Evolutionary conservation across 345 rosid species (phyloP), one percentile per base, ranked within the genome.

Genomic region (Euphorbia tirucalli): DNA sequence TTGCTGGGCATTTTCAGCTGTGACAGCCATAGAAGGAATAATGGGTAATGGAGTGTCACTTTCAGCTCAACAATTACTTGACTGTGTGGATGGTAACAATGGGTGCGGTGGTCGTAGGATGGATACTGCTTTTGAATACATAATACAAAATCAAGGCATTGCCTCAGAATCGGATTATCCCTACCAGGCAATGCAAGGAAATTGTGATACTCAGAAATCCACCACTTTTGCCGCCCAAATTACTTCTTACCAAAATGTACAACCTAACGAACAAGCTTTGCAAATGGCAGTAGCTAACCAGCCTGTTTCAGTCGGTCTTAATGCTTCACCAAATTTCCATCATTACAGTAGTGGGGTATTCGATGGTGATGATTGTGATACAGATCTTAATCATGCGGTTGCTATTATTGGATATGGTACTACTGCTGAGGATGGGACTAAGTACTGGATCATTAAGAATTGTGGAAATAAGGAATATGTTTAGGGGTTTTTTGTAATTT

Each of bases 381-480:
- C 31, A 49, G 0, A 8, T 11, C 15, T 61, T 14, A 64, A 54
- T 46, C 71, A 73, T 28, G 70, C 48, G 19, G 77, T 76, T 44
- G 68, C 73, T 13, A 15, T 25, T 1, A 59, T 75, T 21, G 75
- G 79, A 5, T 74, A 82, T 31, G 83, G 79, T 10, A 64, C 65
- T n/a, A n/a, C n/a, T 19, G 50, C 46, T 63, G 61, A 67, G 13
- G 73, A 68, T 25, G 80, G 78, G 0, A 61, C 27, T 3, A 75
- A 75, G 28, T 79, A 74, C 24, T 79, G 82, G 75, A 0, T 72
- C 10, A 11, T 70, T 15, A 79, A 79, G 72, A 74, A 79, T n/a
- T n/a, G n/a, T n/a, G n/a, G n/a, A n/a, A n/a, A n/a, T n/a, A n/a
- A n/a, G n/a, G n/a, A n/a, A n/a, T n/a, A n/a, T n/a, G n/a, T n/a